phyloP scores from a whole-genome alignment of 2,329 filamentous ascomycete species.

The Phaeosphaeria sp. region DNA sequence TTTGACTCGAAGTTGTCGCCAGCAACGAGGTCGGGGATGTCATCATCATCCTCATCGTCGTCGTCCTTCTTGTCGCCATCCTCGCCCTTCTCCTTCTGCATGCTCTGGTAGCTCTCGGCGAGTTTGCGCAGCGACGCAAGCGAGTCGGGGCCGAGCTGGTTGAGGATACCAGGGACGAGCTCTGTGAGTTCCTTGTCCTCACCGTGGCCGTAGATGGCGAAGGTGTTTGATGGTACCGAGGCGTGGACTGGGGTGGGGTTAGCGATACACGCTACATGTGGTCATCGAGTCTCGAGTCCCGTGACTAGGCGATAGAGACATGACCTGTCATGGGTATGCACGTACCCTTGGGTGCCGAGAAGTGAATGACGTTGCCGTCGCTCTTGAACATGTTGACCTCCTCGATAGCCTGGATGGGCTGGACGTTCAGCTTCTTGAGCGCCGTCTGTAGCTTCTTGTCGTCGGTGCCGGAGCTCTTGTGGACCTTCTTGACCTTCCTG shows the following conservation, averaged over 20 bases:
- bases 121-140: slow-evolving; percentile 97
- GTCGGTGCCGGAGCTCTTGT: slow-evolving; percentile 89
- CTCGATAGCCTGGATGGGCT: slow-evolving; percentile 99
- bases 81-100: slow-evolving; percentile 91
- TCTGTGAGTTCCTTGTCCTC: slow-evolving; percentile 99
- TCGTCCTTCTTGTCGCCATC: slow-evolving; percentile 74
- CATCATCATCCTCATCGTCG: slow-evolving; percentile 71
- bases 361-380: slow-evolving; percentile 99
- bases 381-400: slow-evolving; percentile 99
- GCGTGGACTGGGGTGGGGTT: slow-evolving; percentile 76
- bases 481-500: slow-evolving; percentile 98
- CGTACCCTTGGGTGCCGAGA: slow-evolving; percentile 95
- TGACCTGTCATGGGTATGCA: slow-evolving; percentile 7
- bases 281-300: neutral
- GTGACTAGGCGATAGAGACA: neutral
- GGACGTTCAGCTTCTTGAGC: slow-evolving; percentile 99
- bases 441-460: slow-evolving; percentile 99
- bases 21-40: slow-evolving; percentile 96
- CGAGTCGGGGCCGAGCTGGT: slow-evolving; percentile 98
- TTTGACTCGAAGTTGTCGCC: slow-evolving; percentile 98
- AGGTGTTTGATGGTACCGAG: slow-evolving; percentile 96
- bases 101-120: slow-evolving; percentile 98
- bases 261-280: slow-evolving; percentile 3
- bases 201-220: slow-evolving; percentile 97
- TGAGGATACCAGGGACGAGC: slow-evolving; percentile 98